Evolutionary conservation across 2,329 filamentous ascomycete genomes (phyloP), one percentile per base, ranked within the genome.

Genomic region (Penicillium sp.): DNA sequence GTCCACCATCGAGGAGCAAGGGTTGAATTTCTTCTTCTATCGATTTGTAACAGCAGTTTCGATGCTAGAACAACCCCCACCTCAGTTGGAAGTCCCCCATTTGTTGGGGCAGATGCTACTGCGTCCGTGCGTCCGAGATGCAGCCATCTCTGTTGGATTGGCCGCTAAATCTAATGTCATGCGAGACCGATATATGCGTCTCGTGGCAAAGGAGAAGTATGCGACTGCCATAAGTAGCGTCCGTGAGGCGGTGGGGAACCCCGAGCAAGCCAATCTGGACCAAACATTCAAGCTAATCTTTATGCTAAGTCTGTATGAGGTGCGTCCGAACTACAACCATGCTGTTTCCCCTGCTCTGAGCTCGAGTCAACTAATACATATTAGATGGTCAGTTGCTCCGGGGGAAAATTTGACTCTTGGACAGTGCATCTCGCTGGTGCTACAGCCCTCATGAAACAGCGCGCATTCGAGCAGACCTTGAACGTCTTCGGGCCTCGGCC

Each of bases 151-250:
- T 16, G 57, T 66, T 38, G 63, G 64, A 4, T 50, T 67, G 28
- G 60, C 60, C 18, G 63, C 64, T 10, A 48, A 64, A 43, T 56
- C 64, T 8, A 67, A 67, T 45, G 54, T 65, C 31, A 61, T 47
- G n/a, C 44, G 49, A 8, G 59, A 67, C 24, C 53, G 46, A 36
- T 43, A 46, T 7, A 36, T 63, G 42, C 48, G 44, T 26, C 51
- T 45, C 24, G 43, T 51, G 5, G 62, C 65, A 6, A 49, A 61
- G 34, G 58, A 62, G 43, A 64, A 59, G 31, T 62, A 67, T 53
- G 51, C 54, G 18, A 21, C 29, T n/a, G 47, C 52, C 13, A 56
- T 66, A 13, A 57, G 52, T 6, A 16, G 44, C 23, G 52, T 63
- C 4, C 59, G 51, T 39, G 43, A 38, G 28, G 55, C 60, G 24